Evolutionary conservation across 495 filamentous ascomycete species (phyloP).

Genomic region (Schizothecium vesticola): DNA sequence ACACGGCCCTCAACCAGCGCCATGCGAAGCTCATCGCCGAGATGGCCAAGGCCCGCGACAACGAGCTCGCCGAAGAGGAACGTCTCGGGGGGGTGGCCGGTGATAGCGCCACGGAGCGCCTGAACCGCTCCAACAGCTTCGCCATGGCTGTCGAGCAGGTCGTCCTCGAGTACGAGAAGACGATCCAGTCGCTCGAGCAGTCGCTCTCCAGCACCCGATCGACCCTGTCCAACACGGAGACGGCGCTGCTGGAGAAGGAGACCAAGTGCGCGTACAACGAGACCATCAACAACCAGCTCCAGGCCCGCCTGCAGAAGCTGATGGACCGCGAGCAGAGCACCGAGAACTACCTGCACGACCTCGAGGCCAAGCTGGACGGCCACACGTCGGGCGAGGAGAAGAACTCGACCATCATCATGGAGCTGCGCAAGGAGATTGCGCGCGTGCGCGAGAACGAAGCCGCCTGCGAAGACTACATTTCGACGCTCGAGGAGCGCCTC

Average conservation of each 20-base stretch:
- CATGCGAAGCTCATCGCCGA: constrained; percentile 95
- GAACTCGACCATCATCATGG: constrained; percentile 73
- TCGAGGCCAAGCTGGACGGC: constrained; percentile 84
- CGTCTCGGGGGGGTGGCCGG: constrained; percentile 53
- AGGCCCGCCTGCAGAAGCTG: constrained; percentile 79
- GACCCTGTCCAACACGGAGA: constrained; percentile 78
- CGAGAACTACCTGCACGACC: constrained; percentile 84
- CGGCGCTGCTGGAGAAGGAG: constrained; percentile 83
- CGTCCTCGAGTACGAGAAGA: constrained; percentile 97
- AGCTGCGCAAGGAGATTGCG: constrained; percentile 85
- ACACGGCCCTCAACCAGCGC: constrained; percentile 79
- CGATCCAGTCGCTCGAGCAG: constrained; percentile 87
- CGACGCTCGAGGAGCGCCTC: constrained; percentile 90
- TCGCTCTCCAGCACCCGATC: constrained; percentile 85
- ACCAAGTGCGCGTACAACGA: constrained; percentile 88
- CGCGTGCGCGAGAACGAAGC: constrained; percentile 88
- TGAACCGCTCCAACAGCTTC: constrained; percentile 92
- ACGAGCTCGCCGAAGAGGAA: constrained; percentile 48
- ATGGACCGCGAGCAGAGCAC: constrained; percentile 84
- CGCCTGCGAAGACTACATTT: constrained; percentile 90
- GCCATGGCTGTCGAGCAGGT: constrained; percentile 93
- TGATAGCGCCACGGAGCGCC: constrained; percentile 76
- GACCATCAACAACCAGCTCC: constrained; percentile 84
- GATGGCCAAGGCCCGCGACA: constrained; percentile 77
- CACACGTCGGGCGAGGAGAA: constrained; percentile 90